A percentile compares a stretch with the other conserved stretches of the same genome.
Evolutionary conservation across 75 land plant species (phyloP).

Genomic region (Sequoia sempervirens): DNA sequence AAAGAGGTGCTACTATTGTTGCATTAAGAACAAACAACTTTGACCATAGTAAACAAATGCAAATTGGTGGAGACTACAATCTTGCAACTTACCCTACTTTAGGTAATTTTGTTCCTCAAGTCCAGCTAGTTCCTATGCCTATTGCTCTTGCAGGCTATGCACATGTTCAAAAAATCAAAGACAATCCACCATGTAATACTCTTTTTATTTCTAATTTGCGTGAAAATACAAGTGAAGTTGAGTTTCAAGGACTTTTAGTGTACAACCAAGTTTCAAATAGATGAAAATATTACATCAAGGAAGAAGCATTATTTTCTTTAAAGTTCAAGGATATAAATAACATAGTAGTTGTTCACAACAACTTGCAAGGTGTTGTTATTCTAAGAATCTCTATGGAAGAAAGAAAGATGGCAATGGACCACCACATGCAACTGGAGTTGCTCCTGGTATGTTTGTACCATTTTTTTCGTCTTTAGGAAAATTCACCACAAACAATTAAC

Average conservation of each 20-base stretch:
- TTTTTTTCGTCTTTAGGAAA: no score
- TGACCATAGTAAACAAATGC: slow-evolving; percentile 87
- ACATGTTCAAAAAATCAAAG: slow-evolving; percentile 71
- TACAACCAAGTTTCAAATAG: slow-evolving; percentile 92
- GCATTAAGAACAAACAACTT: slow-evolving; percentile 50
- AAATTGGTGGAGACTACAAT: slow-evolving; percentile 89
- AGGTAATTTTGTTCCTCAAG: no score
- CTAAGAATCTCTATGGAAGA: slow-evolving; percentile 50
- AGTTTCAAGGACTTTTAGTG: slow-evolving; percentile 79
- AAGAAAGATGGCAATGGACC: slow-evolving; percentile 23
- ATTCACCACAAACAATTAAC: no score
- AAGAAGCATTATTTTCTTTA: slow-evolving; percentile 94
- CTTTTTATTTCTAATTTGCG: slow-evolving; percentile 95
- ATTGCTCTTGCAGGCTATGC: no score
- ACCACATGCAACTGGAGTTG: slow-evolving; percentile 5
- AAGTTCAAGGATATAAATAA: slow-evolving; percentile 96
- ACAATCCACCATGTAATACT: slow-evolving; percentile 98
- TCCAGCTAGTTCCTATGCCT: no score
- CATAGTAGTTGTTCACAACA: slow-evolving; percentile 84
- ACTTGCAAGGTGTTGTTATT: slow-evolving; percentile 91
- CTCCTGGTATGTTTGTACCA: slow-evolving; percentile 16
- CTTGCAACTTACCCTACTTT: slow-evolving; percentile 40
- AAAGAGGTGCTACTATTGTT: slow-evolving; percentile 42
- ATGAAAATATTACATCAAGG: slow-evolving; percentile 96
- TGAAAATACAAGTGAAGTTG: slow-evolving; percentile 80